These are phyloP conservation scores for Elongisporangium prolatum DNA, from an alignment of 352 stramenopile species.

Conservation along the genomic window DNA sequence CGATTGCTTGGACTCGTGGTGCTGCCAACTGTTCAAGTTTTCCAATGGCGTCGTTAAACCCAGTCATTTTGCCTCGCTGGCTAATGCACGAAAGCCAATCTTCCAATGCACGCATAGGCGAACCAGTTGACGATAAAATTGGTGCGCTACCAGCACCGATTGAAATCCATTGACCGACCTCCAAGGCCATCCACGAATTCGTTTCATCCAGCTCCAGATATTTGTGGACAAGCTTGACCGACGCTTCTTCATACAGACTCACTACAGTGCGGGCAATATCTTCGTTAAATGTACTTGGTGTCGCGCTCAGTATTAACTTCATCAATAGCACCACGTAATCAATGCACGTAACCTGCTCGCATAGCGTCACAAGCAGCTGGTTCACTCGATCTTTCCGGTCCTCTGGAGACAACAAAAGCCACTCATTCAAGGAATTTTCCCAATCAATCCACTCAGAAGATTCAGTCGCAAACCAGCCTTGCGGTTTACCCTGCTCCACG, in stretches of 20 bases:
- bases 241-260: background rate
- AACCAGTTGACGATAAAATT: background rate
- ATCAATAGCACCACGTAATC: conserved; percentile 25
- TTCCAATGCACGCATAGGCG: background rate
- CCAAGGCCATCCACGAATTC: background rate
- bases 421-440: conserved; percentile 6
- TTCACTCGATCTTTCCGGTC: conserved; percentile 5
- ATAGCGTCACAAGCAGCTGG: conserved; percentile 16
- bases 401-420: conserved; percentile 4
- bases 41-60: background rate
- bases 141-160: background rate
- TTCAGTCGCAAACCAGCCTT: background rate
- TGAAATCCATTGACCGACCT: background rate
- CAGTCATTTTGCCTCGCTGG: background rate
- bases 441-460: conserved; percentile 1
- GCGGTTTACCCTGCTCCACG: background rate
- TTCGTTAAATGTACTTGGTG: background rate
- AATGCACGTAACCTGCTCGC: conserved; percentile 15
- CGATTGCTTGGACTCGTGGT: conserved; percentile 26
- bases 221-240: background rate
- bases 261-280: background rate
- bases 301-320: conserved; percentile 18
- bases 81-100: background rate
- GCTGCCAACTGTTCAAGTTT: conserved; percentile 27
- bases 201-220: background rate